Evolutionary conservation across 2,329 filamentous ascomycete species (phyloP), one percentile per base, ranked within the genome.

Genomic region (Botryosphaeria dothidea): DNA sequence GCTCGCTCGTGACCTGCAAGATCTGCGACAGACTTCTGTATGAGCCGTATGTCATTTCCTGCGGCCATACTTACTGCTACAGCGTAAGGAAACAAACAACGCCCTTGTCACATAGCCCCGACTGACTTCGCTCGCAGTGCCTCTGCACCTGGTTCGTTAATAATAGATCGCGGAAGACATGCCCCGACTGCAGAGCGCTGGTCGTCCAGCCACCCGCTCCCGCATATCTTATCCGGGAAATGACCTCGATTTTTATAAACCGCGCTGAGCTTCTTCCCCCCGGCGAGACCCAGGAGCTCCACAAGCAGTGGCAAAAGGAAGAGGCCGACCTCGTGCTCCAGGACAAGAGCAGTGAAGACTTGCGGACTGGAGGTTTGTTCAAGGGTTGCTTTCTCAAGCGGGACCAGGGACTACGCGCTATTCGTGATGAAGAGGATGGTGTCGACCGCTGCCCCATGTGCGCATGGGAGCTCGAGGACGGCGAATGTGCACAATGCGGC

Each of bases 1-100:
- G 87, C 68, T 78, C 77, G 31, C 80, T 89, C 34, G 79, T 89
- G 70, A 88, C 86, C 65, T 91, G 89, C 78, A 87, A 88, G 68
- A 88, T 91, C 67, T 91, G 89, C 75, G 85, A 89, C 69, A 84
- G 86, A 64, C 83, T 88, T 56, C 82, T 91, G 57, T 90, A 90
- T 76, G 88, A 91, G 74, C 89, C 89, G 1, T 91, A 87, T 76
- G 88, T 86, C 19, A 82, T 90, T 61, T 82, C 82, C 6, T 91
- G 89, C 70, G 89, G 89, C 3, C 89, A 91, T 74, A 90, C 88
- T 6, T 91, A 90, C 75, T 91, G 89, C 78, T 91, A 91, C 73
- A 86, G 84, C 49, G 85, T 87, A 68, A 74, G 83, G 8, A 49
- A 25, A 49, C 34, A 19, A 19, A 77, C 2, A 7, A 31, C 21